Percentiles rank a stretch among this genome's conserved stretches.
Conservation (phyloP, 441 rosid species). For the Codiaeum variegatum region DNA sequence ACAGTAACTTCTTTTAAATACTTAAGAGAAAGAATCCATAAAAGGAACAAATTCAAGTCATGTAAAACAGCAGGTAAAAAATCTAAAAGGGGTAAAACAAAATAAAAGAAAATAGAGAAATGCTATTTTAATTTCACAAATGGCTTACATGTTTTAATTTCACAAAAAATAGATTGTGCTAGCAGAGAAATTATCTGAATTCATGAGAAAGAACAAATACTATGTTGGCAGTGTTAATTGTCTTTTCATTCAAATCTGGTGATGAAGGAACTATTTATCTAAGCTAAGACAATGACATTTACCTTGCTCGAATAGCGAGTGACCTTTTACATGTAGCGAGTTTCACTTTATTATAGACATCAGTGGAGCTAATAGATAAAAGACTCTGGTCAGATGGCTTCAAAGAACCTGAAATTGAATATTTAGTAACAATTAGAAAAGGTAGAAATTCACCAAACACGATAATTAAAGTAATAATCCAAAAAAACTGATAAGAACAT, state of each 20-base stretch:
- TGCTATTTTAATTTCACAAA: neutral
- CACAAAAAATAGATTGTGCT: neutral
- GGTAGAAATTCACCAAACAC: neutral
- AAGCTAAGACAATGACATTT: neutral
- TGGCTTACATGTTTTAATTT: neutral
- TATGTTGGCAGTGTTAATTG: neutral
- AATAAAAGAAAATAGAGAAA: neutral
- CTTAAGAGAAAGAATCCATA: neutral
- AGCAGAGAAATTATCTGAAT: neutral
- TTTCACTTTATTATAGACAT: conserved; percentile 13
- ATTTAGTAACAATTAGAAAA: conserved; percentile 1
- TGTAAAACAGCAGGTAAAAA: neutral
- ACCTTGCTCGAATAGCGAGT: conserved; percentile 30
- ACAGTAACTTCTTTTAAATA: neutral
- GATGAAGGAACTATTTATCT: neutral
- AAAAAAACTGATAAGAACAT: neutral
- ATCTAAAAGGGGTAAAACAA: neutral
- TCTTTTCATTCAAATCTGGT: neutral
- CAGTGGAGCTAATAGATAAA: neutral
- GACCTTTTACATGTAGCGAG: conserved; percentile 9
- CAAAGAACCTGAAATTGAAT: conserved; percentile 25
- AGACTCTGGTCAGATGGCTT: conserved; percentile 21
- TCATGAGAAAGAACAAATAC: neutral
- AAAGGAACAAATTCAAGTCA: neutral
- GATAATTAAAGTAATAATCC: neutral